Base-by-base conservation (phyloP, 805 yeast genomes). In the Sugiyamaella marilandica region DNA sequence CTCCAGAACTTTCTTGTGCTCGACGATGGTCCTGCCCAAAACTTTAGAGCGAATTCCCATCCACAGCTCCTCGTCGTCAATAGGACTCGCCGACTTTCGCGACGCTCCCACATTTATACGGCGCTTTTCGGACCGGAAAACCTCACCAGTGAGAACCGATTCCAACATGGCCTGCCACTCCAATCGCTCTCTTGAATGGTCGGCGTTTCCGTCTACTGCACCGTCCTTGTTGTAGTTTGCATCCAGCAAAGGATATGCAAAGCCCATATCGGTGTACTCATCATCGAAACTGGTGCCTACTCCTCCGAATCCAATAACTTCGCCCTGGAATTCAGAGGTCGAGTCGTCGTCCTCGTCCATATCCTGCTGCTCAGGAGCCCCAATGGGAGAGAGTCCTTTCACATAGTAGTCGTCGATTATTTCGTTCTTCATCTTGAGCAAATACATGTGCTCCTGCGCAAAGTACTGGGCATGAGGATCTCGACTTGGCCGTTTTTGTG, bases 81-180 rank as follows among this genome's bases (percentile, higher is more conserved):
- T 79, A 72, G 50, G 76, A 67, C 58, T 81, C 84, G 52, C 66
- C 10, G 29, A 10, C 37, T 50, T 36, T 2, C 37, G 47, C 9
- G 51, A 21, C 7, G 36, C 35, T 4, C 18, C 26, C 8, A 45
- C 47, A 10, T 26, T 33, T 44, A 70, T 50, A 21, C 74, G 64
- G 33, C 69, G 59, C 69, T 92, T 94, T 64, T 94, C 99, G 10
- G 92, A 84, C 34, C 85, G 80, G 18, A 94, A 90, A 50, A 94
- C 96, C 68, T 94, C 98, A 60, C 99, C 98, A 2, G 95, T 92
- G 34, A 94, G 77, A 2, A 94, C 98, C 2, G 90, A 79, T 10
- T 87, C 79, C 47, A 94, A 75, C 96, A 94, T 89, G 0, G 92
- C 80, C 69, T 94, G 98, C 99, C 99, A 94, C 69, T 90, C 96